phyloP scores from a whole-genome alignment of 345 rosid species.

The Brassica juncea region DNA sequence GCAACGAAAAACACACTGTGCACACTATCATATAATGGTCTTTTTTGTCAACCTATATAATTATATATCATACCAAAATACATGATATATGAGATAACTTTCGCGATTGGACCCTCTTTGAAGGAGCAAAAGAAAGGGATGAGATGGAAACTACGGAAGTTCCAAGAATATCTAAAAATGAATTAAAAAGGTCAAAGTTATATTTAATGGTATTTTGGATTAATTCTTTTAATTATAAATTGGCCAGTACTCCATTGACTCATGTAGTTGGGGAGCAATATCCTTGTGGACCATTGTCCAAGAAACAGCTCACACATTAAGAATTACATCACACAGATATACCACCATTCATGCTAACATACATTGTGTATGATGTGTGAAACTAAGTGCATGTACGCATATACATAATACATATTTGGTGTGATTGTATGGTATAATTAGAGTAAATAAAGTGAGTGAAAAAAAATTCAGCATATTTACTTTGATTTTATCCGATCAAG shows the following conservation, averaged over 20 bases:
- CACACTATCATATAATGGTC: not conserved
- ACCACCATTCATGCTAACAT: slow-evolving; percentile 20
- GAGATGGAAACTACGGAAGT: slow-evolving; percentile 36
- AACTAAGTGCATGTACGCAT: not conserved
- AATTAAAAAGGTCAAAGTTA: slow-evolving; percentile 33
- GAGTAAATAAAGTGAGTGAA: no score
- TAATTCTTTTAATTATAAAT: slow-evolving; percentile 16
- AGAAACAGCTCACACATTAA: slow-evolving; percentile 42
- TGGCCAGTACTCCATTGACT: slow-evolving; percentile 35
- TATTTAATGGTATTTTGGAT: slow-evolving; percentile 35
- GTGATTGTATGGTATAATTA: no score
- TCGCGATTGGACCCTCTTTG: slow-evolving; percentile 31
- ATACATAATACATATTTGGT: no score
- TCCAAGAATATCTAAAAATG: slow-evolving; percentile 31
- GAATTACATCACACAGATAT: slow-evolving; percentile 22
- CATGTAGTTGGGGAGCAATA: slow-evolving; percentile 44
- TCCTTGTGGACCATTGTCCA: slow-evolving; percentile 45
- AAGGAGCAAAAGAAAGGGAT: slow-evolving; percentile 26
- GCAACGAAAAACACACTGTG: not conserved
- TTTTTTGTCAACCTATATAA: not conserved
- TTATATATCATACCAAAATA: not conserved
- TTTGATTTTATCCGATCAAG: no score
- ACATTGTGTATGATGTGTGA: not conserved
- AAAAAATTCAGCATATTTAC: no score
- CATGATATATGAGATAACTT: slow-evolving; percentile 4